These are phyloP conservation scores for Ichthyophthirius multifiliis DNA, from an alignment of 169 alveolate genomes.

Conservation along the genomic window DNA sequence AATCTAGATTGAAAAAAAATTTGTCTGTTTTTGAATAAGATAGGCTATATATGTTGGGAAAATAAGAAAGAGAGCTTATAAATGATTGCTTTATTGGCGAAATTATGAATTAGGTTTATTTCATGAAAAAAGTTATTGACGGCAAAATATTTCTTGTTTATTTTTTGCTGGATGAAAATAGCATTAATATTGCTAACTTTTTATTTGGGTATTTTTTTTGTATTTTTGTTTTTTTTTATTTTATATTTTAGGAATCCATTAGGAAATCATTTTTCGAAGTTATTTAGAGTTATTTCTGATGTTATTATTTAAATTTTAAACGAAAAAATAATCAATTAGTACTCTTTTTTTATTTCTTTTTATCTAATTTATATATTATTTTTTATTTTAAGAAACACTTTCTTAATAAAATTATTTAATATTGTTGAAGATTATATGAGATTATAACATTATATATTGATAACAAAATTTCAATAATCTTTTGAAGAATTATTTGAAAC, in stretches of 20 bases:
- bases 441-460: neutral
- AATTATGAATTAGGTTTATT: neutral
- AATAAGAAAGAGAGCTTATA: slow-evolving; percentile 2
- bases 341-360: too few species aligned
- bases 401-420: neutral
- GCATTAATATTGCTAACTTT: neutral
- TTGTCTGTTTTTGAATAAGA: neutral
- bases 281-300: neutral
- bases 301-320: neutral
- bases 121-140: neutral
- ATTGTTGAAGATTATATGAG: neutral
- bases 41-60: neutral
- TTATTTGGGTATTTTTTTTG: neutral
- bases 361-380: too few species aligned
- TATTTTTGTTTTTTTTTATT: too few species aligned
- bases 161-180: neutral
- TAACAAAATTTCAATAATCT: neutral
- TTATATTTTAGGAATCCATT: neutral
- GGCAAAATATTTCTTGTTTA: slow-evolving; percentile 4
- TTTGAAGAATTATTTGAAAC: neutral
- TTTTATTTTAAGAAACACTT: neutral
- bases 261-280: neutral
- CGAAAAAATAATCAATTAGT: neutral
- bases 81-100: slow-evolving; percentile 9
- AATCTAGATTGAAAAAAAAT: neutral